Percentiles rank a stretch among this genome's conserved stretches.
Evolutionary conservation across 1,284 basidiomycete genomes (phyloP).

Genomic region (Rhodotorula glutinis): DNA sequence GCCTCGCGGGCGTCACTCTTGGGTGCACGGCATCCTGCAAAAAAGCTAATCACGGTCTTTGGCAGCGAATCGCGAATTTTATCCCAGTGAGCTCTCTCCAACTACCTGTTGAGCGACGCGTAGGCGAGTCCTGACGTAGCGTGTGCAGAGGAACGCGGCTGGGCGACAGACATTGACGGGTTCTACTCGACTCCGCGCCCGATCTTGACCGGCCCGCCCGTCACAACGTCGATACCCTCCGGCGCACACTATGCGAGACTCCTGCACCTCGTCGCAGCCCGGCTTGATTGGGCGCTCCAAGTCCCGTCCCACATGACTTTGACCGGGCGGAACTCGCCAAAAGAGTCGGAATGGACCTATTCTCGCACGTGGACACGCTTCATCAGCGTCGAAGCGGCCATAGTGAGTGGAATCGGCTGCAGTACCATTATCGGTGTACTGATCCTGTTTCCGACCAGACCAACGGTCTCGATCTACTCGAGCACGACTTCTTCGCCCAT

Average conservation of each 20-base stretch:
- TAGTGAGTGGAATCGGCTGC: background rate
- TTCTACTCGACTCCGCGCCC: conserved; percentile 9
- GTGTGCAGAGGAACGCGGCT: conserved; percentile 10
- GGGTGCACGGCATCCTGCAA: background rate
- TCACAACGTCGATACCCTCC: background rate
- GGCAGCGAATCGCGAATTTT: conserved; percentile 12
- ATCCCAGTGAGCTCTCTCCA: conserved; percentile 2
- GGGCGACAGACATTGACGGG: conserved; percentile 7
- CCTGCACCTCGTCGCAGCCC: background rate
- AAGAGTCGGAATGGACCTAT: background rate
- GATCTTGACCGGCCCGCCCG: background rate
- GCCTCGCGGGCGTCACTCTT: background rate
- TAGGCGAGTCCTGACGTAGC: background rate
- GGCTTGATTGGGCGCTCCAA: background rate
- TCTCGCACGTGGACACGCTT: conserved; percentile 1
- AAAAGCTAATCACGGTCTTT: background rate
- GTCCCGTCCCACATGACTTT: background rate
- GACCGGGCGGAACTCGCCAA: background rate
- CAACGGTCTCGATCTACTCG: conserved; percentile 13
- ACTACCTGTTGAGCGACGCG: too few relatives aligned
- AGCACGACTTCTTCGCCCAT: conserved; percentile 8
- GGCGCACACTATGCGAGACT: background rate
- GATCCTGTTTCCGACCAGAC: background rate
- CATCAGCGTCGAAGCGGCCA: background rate
- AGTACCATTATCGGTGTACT: too few relatives aligned